A percentile compares a stretch with the other conserved stretches of the same genome.
Conservation (phyloP, 371 early-diverging fungal species). For the Circinella minor region DNA sequence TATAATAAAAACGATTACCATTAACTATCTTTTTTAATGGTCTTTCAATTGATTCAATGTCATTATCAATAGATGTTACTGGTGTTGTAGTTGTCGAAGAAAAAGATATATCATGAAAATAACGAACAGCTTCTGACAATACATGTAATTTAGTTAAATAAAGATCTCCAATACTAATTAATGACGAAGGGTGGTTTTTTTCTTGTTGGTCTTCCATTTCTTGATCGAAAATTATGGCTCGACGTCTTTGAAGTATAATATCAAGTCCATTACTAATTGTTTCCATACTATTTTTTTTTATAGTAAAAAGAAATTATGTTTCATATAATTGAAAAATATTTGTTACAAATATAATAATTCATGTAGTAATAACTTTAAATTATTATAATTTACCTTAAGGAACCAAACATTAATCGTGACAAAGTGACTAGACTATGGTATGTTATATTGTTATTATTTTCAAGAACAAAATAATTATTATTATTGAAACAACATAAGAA, state of each 20-base stretch:
- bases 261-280: neutral
- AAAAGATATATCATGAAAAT: neutral
- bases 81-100: neutral
- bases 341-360: too few relatives aligned
- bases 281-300: neutral
- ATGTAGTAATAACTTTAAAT: too few relatives aligned
- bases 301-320: too few relatives aligned
- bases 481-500: neutral
- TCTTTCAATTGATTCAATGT: neutral
- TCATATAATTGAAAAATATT: too few relatives aligned
- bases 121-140: neutral
- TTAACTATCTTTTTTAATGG: neutral
- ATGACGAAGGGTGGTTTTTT: neutral
- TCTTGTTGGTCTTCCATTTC: neutral
- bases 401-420: neutral
- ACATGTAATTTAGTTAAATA: neutral
- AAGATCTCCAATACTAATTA: neutral
- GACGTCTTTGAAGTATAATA: neutral
- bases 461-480: neutral
- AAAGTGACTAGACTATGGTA: neutral
- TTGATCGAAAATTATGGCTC: neutral
- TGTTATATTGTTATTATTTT: neutral
- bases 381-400: neutral
- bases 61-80: too few relatives aligned
- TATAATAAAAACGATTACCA: neutral